Base-by-base conservation (phyloP, 2,329 filamentous ascomycete genomes). In the Colletotrichum tropicicola region DNA sequence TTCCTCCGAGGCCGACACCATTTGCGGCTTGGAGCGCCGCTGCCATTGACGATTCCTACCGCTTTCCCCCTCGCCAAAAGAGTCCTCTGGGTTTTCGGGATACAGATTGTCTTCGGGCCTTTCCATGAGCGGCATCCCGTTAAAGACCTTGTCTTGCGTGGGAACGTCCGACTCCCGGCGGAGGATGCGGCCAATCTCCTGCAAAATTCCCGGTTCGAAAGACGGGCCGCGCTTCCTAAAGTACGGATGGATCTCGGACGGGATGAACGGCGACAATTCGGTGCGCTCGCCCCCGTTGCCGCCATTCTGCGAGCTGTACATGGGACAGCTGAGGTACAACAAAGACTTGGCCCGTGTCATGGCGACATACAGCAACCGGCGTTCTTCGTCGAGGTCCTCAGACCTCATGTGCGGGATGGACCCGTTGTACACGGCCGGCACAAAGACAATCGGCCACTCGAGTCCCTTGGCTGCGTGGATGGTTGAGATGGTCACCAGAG, bases 381-480 rank as follows among this genome's bases (percentile, higher is more conserved):
- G 85, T 75, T 99, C 95, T 77, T 99, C 95, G 60, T 95, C 91
- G 3, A 85, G 83, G 73, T 98, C 93, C 47, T 98, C 94, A 2
- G 94, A 87, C 70, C 94, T 87, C 2, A 90, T 91, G 75, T 98
- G 95, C 5, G 95, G 95, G 64, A 98, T 97, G 2, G 91, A 95
- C 1, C 95, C 96, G 48, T 94, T 89, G 73, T 97, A 97, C 25
- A 93, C 91, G 1, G 92, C 92, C 6, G 96, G 94, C 15, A 98
- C 89, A 75, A 98, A 98, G 1, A 98, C 93, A 2, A 97, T 85
- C 0, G 95, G 95, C 96, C 96, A 99, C 76, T 99, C 95, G 1
- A 99, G 83, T 3, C 95, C 95, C 77, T 99, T 99, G 3, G 95
- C 93, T 0, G 94, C 94, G 74, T 99, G 95, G 10, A 99, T 98